Evolutionary conservation across 108 stramenopile species (phyloP), one percentile per base, ranked within the genome.

Genomic region (Ochromonas danica): DNA sequence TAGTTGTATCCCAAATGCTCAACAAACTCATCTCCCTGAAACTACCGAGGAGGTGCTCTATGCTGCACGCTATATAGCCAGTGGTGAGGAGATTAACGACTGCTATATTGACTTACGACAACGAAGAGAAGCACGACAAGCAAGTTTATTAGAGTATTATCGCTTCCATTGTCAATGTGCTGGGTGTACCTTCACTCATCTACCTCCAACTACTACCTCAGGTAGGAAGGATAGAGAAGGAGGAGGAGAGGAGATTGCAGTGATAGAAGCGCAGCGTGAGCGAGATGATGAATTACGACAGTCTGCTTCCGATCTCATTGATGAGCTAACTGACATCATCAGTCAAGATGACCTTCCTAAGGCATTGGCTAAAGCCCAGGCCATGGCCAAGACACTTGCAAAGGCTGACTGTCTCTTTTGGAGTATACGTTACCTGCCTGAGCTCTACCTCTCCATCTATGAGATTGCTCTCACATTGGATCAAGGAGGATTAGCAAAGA

Each of bases 21-120:
- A 75, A 33, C 72, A 75, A 60, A 75, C 72, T 36, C 72, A 75
- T 75, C 36, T n/a, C 28, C 72, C 72, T 57, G 35, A 27, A 35
- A 75, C 72, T 30, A 42, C 43, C 10, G 72, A 75, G 25, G 72
- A 75, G 25, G 72, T 75, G 51, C 72, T 75, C 10, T 75, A 33
- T 36, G 72, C 72, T 3, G 51, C 27, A 31, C n/a, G 72, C 10
- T 3, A 75, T 75, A 75, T 75, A 27, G 72, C 14, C 14, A 41
- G 3, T 6, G 72, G 72, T 35, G 72, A 75, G 31, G 72, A 75
- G 41, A 45, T 75, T 10, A 75, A 75, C 40, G 72, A 75, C 51
- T 75, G 72, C 51, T 75, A 75, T 33, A 75, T 75, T 41, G 72
- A 75, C 22, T 41, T 75, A 22, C 36, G 72, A 75, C 40, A 39